phyloP scores from a whole-genome alignment of 2,329 filamentous ascomycete genomes.

The Dryadomyces quercus-mongolicae region DNA sequence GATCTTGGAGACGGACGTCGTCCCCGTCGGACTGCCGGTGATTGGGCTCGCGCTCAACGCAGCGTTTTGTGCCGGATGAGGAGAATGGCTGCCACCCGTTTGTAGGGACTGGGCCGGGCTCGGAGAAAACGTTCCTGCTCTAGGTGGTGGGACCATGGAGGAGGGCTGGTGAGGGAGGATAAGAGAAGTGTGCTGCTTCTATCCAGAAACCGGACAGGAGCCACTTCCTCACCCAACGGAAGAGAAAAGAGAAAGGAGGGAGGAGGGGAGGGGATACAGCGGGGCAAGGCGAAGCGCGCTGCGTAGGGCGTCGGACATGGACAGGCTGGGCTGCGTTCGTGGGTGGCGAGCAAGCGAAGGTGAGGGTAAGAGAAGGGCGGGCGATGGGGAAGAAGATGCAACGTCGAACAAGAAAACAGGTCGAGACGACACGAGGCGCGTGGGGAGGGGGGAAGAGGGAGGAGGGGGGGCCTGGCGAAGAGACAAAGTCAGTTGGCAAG shows the following conservation, averaged over 20 bases:
- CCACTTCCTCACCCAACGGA: slow-evolving; percentile 14
- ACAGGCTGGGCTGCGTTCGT: neutral
- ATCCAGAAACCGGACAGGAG: slow-evolving; percentile 14
- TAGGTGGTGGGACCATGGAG: slow-evolving; percentile 46
- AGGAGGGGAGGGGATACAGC: neutral
- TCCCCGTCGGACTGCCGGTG: slow-evolving; percentile 50
- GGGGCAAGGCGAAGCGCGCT: slow-evolving; percentile 1
- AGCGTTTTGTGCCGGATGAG: slow-evolving; percentile 44
- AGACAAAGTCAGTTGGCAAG: neutral
- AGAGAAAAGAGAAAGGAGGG: slow-evolving; percentile 5
- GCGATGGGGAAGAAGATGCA: neutral
- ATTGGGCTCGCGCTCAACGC: slow-evolving; percentile 47
- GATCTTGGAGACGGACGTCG: slow-evolving; percentile 72
- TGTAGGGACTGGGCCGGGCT: slow-evolving; percentile 46
- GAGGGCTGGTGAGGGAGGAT: slow-evolving; percentile 6
- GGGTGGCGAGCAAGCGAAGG: neutral
- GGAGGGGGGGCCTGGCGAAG: no score
- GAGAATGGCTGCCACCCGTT: slow-evolving; percentile 42
- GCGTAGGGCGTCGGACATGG: slow-evolving; percentile 4
- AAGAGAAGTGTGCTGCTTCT: slow-evolving; percentile 11
- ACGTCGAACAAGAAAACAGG: neutral
- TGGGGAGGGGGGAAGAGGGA: neutral
- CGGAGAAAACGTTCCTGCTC: slow-evolving; percentile 53
- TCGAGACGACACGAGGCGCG: no score
- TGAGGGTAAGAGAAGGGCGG: neutral